Percentiles rank a stretch among this genome's conserved stretches.
Conservation (phyloP, 2,329 filamentous ascomycete genomes). For the Zymoseptoria brevis region DNA sequence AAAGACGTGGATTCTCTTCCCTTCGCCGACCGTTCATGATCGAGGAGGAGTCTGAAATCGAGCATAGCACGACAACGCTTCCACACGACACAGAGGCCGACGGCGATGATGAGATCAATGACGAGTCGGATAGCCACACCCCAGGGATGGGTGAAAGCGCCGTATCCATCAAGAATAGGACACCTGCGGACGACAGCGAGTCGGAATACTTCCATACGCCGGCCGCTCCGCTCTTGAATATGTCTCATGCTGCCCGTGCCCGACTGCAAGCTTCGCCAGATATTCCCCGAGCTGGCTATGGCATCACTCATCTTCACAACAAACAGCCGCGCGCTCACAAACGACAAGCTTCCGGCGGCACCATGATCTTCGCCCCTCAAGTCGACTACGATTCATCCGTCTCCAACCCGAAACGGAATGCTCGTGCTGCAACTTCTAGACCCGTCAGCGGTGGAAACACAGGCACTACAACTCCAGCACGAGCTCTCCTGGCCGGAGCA, state of each 20-base stretch:
- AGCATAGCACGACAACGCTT: conserved; percentile 35
- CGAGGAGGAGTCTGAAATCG: conserved; percentile 37
- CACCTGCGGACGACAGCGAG: conserved; percentile 24
- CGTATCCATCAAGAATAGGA: conserved; percentile 24
- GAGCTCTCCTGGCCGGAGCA: conserved; percentile 4
- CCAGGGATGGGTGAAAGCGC: conserved; percentile 28
- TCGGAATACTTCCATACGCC: conserved; percentile 40
- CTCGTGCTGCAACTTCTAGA: conserved; percentile 19
- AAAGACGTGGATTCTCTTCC: conserved; percentile 31
- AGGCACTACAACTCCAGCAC: conserved; percentile 19
- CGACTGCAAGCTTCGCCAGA: conserved; percentile 22
- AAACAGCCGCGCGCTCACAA: conserved; percentile 39
- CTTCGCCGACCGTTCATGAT: conserved; percentile 37
- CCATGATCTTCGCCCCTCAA: conserved; percentile 73
- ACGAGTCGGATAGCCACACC: conserved; percentile 51
- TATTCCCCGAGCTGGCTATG: conserved; percentile 22
- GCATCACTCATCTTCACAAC: conserved; percentile 1
- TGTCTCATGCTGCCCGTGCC: conserved; percentile 20
- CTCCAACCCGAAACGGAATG: conserved; percentile 21
- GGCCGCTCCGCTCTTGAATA: conserved; percentile 21
- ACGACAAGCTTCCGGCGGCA: conserved; percentile 71
- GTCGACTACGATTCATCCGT: conserved; percentile 28
- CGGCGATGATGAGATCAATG: conserved; percentile 83
- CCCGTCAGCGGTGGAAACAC: conserved; percentile 30
- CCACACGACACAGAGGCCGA: conserved; percentile 69